These are phyloP conservation scores for Syzygium syzygioides DNA, from an alignment of 441 rosid genomes.

Conservation along the genomic window DNA sequence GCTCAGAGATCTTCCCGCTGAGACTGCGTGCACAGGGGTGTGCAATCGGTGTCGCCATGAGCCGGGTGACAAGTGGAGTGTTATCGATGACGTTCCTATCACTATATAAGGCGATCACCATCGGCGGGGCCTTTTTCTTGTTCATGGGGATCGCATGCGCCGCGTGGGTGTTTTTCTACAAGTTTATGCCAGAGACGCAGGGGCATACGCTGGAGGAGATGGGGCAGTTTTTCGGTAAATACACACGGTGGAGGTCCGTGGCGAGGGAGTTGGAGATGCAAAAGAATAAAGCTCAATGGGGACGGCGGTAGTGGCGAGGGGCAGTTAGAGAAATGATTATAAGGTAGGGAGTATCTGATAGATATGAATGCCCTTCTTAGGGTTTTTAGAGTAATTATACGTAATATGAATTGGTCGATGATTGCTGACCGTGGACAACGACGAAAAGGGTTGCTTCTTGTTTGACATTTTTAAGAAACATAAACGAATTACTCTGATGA, in stretches of 20 bases:
- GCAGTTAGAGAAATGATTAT: too few species aligned
- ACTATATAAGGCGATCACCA: constrained; percentile 1
- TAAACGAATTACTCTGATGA: neutral
- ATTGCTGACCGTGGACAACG: too few species aligned
- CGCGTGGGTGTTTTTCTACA: constrained; percentile 9
- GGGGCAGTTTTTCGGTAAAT: too few species aligned
- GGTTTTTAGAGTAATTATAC: too few species aligned
- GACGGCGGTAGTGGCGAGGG: too few species aligned
- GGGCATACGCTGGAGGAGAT: too few species aligned
- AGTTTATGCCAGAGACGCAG: constrained; percentile 7
- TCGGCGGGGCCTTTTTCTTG: constrained; percentile 9
- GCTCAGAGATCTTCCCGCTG: constrained; percentile 15
- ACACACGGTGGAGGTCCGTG: too few species aligned
- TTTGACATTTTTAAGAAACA: too few species aligned
- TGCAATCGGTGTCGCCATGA: neutral
- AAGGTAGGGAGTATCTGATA: neutral
- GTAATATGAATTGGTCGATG: too few species aligned
- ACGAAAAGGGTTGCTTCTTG: too few species aligned
- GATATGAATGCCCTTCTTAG: neutral
- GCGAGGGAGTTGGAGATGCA: too few species aligned
- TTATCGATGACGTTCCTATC: constrained; percentile 8
- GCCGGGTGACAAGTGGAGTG: constrained; percentile 4
- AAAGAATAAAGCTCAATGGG: too few species aligned
- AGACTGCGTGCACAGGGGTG: constrained; percentile 10
- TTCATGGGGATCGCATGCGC: neutral